These are phyloP conservation scores for Eragrostis curvula DNA, from an alignment of 176 grass and related monocot species.

Conservation along the genomic window DNA sequence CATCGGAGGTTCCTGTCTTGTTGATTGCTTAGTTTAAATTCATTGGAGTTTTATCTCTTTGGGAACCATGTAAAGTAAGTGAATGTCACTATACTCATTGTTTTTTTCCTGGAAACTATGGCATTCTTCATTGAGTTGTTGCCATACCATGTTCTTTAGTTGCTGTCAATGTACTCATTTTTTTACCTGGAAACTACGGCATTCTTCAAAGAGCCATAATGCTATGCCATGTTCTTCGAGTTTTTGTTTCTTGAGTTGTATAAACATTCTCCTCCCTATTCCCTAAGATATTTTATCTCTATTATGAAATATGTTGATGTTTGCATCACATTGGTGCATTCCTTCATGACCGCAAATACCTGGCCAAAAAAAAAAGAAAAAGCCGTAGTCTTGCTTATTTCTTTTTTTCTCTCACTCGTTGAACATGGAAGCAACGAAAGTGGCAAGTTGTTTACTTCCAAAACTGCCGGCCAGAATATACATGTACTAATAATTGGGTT, in stretches of 20 bases:
- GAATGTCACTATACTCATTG: not conserved
- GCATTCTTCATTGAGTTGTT: not conserved
- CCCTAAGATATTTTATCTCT: no score
- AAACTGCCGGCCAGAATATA: not conserved
- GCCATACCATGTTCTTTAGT: no score
- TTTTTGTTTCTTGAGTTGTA: not conserved
- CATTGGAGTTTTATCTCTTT: not conserved
- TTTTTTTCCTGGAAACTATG: not conserved
- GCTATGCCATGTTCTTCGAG: not conserved
- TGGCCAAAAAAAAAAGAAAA: no score
- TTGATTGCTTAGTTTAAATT: conserved; percentile 34
- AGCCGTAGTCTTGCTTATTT: no score
- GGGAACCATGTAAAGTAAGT: not conserved
- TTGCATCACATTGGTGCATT: no score
- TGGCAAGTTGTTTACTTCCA: not conserved
- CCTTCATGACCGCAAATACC: no score
- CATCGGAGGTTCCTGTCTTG: conserved; percentile 6
- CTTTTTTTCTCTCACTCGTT: not conserved
- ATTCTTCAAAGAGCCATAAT: not conserved
- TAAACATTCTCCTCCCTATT: no score
- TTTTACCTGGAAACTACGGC: not conserved
- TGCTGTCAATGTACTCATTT: not conserved
- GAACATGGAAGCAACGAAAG: conserved; percentile 17
- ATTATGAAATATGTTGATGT: no score
- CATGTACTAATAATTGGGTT: not conserved